Evolutionary conservation across 371 early-diverging fungal species (phyloP).

Genomic region (Mucor sp.): DNA sequence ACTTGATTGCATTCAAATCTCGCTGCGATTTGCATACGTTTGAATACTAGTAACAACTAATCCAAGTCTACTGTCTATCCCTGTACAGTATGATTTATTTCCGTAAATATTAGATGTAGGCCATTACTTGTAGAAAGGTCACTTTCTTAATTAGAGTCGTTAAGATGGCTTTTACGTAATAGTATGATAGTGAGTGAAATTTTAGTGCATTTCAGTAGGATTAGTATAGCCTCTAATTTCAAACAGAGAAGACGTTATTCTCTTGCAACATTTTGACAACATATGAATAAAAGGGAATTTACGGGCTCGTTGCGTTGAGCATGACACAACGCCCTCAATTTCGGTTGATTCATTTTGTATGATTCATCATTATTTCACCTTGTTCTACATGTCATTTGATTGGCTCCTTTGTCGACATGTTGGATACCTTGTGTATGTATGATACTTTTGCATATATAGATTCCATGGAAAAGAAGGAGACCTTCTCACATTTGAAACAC

Average conservation of each 20-base stretch:
- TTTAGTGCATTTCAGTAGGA: too few relatives aligned
- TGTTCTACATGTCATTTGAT: neutral
- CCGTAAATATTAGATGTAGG: too few relatives aligned
- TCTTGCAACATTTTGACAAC: neutral
- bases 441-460: neutral
- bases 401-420: neutral
- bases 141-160: too few relatives aligned
- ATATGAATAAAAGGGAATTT: neutral
- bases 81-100: too few relatives aligned
- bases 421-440: neutral
- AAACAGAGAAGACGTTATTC: neutral
- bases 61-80: too few relatives aligned
- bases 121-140: too few relatives aligned
- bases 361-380: conserved; percentile 1
- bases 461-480: neutral
- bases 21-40: too few relatives aligned
- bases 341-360: neutral
- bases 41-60: too few relatives aligned
- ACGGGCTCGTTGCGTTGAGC: neutral
- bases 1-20: too few relatives aligned
- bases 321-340: neutral
- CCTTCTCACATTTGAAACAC: neutral
- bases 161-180: too few relatives aligned
- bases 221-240: neutral
- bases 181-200: too few relatives aligned